These are phyloP conservation scores for Penicillium sp. DNA, from an alignment of 2,329 filamentous ascomycete species.

Conservation along the genomic window DNA sequence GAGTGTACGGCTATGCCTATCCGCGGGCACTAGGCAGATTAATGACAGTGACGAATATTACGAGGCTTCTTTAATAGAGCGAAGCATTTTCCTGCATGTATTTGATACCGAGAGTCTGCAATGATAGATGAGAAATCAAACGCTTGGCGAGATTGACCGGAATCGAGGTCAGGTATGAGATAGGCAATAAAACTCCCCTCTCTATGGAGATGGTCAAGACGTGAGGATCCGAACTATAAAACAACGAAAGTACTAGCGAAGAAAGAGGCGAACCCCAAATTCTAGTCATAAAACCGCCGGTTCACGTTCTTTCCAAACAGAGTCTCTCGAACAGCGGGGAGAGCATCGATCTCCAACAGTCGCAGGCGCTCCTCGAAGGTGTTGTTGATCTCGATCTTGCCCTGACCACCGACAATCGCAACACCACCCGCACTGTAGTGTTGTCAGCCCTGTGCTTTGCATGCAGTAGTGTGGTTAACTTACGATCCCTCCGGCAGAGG, in stretches of 20 bases:
- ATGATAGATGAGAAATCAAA: slow-evolving; percentile 12
- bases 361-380: slow-evolving; percentile 89
- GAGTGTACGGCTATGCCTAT: slow-evolving; percentile 6
- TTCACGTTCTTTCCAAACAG: slow-evolving; percentile 94
- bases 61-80: not conserved
- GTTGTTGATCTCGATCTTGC: slow-evolving; percentile 98
- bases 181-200: slow-evolving; percentile 20
- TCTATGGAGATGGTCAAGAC: slow-evolving; percentile 19
- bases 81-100: slow-evolving; percentile 9
- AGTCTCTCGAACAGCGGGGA: slow-evolving; percentile 79
- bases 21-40: slow-evolving; percentile 4
- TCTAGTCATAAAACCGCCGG: slow-evolving; percentile 89
- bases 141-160: slow-evolving; percentile 22
- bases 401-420: slow-evolving; percentile 72
- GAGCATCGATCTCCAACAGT: slow-evolving; percentile 77
- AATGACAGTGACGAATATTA: slow-evolving; percentile 14
- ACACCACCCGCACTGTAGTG: slow-evolving; percentile 73
- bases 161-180: slow-evolving; percentile 15
- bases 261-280: slow-evolving; percentile 4
- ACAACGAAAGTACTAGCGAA: slow-evolving; percentile 16
- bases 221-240: slow-evolving; percentile 20
- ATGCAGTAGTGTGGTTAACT: slow-evolving; percentile 40
- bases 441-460: slow-evolving; percentile 1
- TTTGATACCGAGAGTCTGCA: slow-evolving; percentile 12
- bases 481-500: slow-evolving; percentile 79